Evolutionary conservation across 2,329 filamentous ascomycete species (phyloP).

Genomic region (Stromatinia cepivora): DNA sequence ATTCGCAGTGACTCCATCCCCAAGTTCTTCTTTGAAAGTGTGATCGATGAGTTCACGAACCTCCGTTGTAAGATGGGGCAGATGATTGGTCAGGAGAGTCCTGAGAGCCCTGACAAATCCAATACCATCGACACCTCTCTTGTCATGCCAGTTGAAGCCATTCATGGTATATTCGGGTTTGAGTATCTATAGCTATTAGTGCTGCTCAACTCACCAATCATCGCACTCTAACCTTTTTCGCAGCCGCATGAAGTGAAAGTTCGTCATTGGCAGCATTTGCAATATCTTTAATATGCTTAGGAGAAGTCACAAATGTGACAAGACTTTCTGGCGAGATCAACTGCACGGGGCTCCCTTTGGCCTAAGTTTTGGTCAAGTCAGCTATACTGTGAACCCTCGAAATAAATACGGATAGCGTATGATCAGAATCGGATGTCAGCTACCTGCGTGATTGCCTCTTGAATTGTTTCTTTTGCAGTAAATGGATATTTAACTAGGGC

Average conservation of each 20-base stretch:
- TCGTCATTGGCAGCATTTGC: conserved; percentile 19
- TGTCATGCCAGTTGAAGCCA: conserved; percentile 25
- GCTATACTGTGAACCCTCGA: too few species aligned
- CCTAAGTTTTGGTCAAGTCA: background rate
- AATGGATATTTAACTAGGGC: too few species aligned
- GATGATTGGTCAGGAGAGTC: conserved; percentile 23
- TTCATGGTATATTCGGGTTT: conserved; percentile 26
- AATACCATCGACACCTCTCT: conserved; percentile 22
- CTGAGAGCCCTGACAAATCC: conserved; percentile 20
- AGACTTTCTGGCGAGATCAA: conserved; percentile 17
- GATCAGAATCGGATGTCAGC: too few species aligned
- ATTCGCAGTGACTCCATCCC: too few species aligned
- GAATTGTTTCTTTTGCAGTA: too few species aligned
- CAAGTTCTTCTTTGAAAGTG: background rate
- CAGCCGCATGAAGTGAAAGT: conserved; percentile 23
- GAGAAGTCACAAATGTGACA: conserved; percentile 17
- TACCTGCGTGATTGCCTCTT: too few species aligned
- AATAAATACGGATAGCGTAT: too few species aligned
- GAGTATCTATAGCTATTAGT: conserved; percentile 19
- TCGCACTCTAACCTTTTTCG: conserved; percentile 18
- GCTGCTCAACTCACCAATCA: background rate
- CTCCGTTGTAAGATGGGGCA: conserved; percentile 21
- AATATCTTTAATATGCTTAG: conserved; percentile 23
- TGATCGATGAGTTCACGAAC: background rate
- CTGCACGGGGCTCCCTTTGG: background rate